Evolutionary conservation across 164 flowering plant genomes (phyloP).

Genomic region (Stephania yunnanensis): DNA sequence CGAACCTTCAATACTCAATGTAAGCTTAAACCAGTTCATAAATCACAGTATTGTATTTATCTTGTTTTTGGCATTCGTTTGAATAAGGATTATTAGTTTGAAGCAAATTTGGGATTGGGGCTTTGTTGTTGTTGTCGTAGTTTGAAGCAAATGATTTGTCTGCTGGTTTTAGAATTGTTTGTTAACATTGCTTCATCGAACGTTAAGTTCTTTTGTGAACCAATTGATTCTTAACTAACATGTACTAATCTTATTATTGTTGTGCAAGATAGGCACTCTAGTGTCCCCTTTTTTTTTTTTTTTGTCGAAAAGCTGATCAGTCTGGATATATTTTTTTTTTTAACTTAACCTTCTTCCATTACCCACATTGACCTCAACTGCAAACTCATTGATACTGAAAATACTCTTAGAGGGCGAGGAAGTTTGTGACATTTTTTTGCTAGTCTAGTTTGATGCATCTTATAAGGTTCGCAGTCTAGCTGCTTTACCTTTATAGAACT

Average conservation of each 20-base stretch:
- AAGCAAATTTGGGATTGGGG: too few species aligned
- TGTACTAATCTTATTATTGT: not conserved
- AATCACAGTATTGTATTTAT: not conserved
- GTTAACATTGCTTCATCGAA: not conserved
- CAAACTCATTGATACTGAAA: not conserved
- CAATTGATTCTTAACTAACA: not conserved
- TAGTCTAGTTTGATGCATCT: not conserved
- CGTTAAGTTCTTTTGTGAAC: not conserved
- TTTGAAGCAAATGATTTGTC: not conserved
- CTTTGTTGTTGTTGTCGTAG: too few species aligned
- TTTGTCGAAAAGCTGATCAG: too few species aligned
- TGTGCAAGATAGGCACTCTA: not conserved
- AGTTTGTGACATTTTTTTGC: not conserved
- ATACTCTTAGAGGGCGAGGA: not conserved
- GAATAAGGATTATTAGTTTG: not conserved
- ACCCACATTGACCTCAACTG: not conserved
- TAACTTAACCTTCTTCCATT: not conserved
- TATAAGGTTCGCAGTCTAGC: not conserved
- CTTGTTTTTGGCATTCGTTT: not conserved
- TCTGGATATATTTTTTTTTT: too few species aligned
- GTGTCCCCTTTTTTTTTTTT: too few species aligned
- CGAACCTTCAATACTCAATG: slow-evolving; percentile 92
- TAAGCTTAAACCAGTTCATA: slow-evolving; percentile 32
- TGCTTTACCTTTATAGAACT: not conserved
- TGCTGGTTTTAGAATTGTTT: not conserved